phyloP scores from a whole-genome alignment of 768 basidiomycete species.

The Kwoniella sp. region DNA sequence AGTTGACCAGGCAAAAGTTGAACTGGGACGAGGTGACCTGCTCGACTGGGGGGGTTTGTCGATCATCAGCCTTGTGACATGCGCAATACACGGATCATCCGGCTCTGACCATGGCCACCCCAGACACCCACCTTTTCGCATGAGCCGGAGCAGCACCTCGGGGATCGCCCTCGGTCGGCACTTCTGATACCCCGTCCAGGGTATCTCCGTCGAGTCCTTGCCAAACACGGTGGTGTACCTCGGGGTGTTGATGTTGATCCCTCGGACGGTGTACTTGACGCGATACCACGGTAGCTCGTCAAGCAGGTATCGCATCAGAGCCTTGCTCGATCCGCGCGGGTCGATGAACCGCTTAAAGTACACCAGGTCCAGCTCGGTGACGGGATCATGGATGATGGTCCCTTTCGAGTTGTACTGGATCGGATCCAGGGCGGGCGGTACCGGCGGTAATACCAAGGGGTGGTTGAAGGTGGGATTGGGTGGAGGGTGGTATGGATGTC shows the following conservation, averaged over 20 bases:
- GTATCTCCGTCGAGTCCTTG: slow-evolving; percentile 35
- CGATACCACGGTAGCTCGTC: slow-evolving; percentile 44
- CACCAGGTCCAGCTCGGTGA: slow-evolving; percentile 35
- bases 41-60: no score
- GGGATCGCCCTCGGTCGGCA: slow-evolving; percentile 45
- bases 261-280: slow-evolving; percentile 41
- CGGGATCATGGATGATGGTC: slow-evolving; percentile 19
- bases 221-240: slow-evolving; percentile 48
- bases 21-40: slow-evolving; percentile 42
- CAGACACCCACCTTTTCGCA: slow-evolving; percentile 28
- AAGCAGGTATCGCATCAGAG: slow-evolving; percentile 37
- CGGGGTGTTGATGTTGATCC: slow-evolving; percentile 42
- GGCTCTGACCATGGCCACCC: no score
- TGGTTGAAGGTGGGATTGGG: slow-evolving; percentile 30
- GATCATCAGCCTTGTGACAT: no score
- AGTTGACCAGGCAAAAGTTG: slow-evolving; percentile 50
- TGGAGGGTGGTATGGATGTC: slow-evolving; percentile 35
- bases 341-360: slow-evolving; percentile 43
- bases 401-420: slow-evolving; percentile 17
- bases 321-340: slow-evolving; percentile 7
- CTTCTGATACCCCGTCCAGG: slow-evolving; percentile 40
- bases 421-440: slow-evolving; percentile 13
- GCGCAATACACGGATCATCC: no score
- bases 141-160: slow-evolving; percentile 34
- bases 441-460: slow-evolving; percentile 22